Evolutionary conservation across 2,329 filamentous ascomycete species (phyloP).

Genomic region (Aspergillus sp.): DNA sequence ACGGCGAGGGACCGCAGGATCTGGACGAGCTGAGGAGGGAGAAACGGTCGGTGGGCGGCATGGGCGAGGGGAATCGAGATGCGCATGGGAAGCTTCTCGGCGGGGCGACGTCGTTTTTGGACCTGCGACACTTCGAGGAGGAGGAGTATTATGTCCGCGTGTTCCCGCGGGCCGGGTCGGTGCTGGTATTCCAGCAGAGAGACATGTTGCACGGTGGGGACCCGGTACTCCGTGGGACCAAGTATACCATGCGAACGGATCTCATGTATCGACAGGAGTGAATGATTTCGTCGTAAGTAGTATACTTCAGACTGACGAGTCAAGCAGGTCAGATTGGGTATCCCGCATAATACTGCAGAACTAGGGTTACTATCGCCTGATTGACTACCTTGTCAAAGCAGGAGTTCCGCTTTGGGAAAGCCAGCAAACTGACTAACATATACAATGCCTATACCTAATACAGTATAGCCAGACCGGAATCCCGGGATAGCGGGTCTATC

Average conservation of each 20-base stretch:
- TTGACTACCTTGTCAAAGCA: too few relatives aligned
- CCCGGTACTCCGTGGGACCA: conserved; percentile 45
- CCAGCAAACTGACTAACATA: too few relatives aligned
- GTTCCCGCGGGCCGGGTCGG: conserved; percentile 43
- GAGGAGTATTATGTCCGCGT: conserved; percentile 33
- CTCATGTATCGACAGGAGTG: conserved; percentile 40
- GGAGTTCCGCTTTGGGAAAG: too few relatives aligned
- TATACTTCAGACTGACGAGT: background rate
- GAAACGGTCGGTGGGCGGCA: conserved; percentile 9
- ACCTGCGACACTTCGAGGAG: conserved; percentile 23
- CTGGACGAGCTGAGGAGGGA: conserved; percentile 18
- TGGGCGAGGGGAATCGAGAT: conserved; percentile 10
- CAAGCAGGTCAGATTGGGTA: background rate
- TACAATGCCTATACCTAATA: too few relatives aligned
- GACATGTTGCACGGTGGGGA: conserved; percentile 47
- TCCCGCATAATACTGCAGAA: too few relatives aligned
- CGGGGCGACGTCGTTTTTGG: conserved; percentile 46
- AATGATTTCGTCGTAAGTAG: background rate
- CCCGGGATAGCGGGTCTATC: too few relatives aligned
- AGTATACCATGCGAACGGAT: conserved; percentile 51
- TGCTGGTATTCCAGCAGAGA: conserved; percentile 51
- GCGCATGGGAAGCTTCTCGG: conserved; percentile 36
- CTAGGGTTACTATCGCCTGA: too few relatives aligned
- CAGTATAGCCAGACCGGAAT: too few relatives aligned
- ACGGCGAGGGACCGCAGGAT: conserved; percentile 35